These are phyloP conservation scores for Desmodesmus armatus DNA, from an alignment of 139 green algal species.

Conservation along the genomic window DNA sequence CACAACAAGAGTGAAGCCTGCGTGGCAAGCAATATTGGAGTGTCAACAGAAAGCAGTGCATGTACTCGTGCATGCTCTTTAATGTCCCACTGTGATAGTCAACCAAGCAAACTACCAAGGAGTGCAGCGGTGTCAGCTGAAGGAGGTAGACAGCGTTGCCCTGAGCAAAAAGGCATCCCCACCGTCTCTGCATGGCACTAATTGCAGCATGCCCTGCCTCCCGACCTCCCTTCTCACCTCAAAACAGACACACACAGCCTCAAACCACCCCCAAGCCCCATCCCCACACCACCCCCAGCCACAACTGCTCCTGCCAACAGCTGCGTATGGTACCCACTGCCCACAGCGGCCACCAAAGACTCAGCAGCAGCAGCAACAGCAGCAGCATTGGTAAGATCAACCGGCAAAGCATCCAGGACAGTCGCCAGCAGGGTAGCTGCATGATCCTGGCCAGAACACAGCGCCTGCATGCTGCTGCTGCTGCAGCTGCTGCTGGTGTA, in stretches of 20 bases:
- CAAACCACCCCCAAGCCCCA: not conserved
- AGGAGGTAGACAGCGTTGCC: too few species aligned
- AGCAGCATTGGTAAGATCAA: conserved; percentile 26
- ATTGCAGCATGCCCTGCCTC: not conserved
- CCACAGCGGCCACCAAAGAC: not conserved
- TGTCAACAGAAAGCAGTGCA: not conserved
- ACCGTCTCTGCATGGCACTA: not conserved
- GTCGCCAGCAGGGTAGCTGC: not conserved
- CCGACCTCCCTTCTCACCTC: not conserved
- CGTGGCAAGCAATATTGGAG: not conserved
- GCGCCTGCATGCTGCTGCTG: conserved; percentile 30
- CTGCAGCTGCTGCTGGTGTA: conserved; percentile 3
- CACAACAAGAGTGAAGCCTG: conserved; percentile 29
- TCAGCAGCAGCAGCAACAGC: conserved; percentile 6
- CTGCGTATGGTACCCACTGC: too few species aligned
- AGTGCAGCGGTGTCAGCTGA: not conserved
- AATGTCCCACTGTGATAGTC: not conserved
- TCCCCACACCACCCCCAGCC: not conserved
- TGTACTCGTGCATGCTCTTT: not conserved
- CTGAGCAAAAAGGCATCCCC: too few species aligned
- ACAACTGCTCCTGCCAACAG: conserved; percentile 33
- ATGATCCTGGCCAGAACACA: not conserved
- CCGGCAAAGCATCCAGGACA: conserved; percentile 18
- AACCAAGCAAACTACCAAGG: too few species aligned
- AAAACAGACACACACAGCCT: conserved; percentile 3